phyloP scores from a whole-genome alignment of 164 flowering plant species.

The Vitis amurensis region DNA sequence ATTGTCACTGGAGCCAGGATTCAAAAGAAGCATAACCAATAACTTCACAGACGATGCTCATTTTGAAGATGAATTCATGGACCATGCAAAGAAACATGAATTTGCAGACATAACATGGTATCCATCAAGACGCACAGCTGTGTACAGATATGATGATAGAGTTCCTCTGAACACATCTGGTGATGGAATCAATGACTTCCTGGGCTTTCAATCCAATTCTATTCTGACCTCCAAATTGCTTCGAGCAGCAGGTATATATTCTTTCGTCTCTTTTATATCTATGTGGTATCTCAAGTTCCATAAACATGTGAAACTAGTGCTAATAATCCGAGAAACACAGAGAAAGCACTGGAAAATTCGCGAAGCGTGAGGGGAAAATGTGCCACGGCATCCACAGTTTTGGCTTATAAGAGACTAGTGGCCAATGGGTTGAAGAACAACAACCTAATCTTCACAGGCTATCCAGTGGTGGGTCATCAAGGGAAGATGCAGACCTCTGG shows the following conservation, averaged over 20 bases:
- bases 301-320: not conserved
- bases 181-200: slow-evolving; percentile 69
- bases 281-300: not conserved
- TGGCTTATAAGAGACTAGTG: slow-evolving; percentile 55
- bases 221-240: slow-evolving; percentile 39
- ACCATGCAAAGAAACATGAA: slow-evolving; percentile 62
- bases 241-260: slow-evolving; percentile 56
- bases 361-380: slow-evolving; percentile 62
- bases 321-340: slow-evolving; percentile 31
- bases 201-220: slow-evolving; percentile 70
- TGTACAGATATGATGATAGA: slow-evolving; percentile 72
- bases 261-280: too few relatives aligned
- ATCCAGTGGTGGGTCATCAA: slow-evolving; percentile 85
- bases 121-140: slow-evolving; percentile 67
- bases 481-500: slow-evolving; percentile 85
- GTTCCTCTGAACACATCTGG: slow-evolving; percentile 58
- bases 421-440: slow-evolving; percentile 81
- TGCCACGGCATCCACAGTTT: slow-evolving; percentile 40
- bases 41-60: slow-evolving; percentile 54
- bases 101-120: slow-evolving; percentile 92
- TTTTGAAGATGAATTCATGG: slow-evolving; percentile 54
- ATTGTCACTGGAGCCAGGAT: slow-evolving; percentile 58
- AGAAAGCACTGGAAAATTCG: slow-evolving; percentile 59
- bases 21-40: slow-evolving; percentile 75
- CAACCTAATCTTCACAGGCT: slow-evolving; percentile 65